Evolutionary conservation across 768 basidiomycete species (phyloP), one percentile per base, ranked within the genome.

Genomic region (Rhizopogon rudus): DNA sequence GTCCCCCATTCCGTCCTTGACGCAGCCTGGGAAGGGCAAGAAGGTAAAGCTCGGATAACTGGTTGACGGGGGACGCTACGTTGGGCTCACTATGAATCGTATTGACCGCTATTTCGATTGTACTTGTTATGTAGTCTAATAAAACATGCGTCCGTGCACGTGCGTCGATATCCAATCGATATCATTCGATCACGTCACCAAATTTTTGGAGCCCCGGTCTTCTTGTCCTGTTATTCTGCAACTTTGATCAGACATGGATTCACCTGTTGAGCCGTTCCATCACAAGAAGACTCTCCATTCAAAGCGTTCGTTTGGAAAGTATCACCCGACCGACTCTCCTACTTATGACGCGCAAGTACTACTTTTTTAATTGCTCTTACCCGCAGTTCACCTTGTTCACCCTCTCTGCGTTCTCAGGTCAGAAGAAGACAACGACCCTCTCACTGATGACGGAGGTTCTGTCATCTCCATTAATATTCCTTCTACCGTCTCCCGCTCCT

Each of bases 341-440:
- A 87, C 87, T 3, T 89, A 89, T 72, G 87, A 89, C 70, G 87
- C 87, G 77, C 83, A 63, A 65, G 77, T 75, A 53, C 57, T 39
- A 31, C 41, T 14, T 43, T 42, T 20, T 41, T 12, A 25, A 20
- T 33, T 39, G 49, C 44, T n/a, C 7, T 44, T 40, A 28, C 17
- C 3, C 17, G 56, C 59, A 41, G 60, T 63, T 50, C 59, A 40
- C 64, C 59, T 60, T 48, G 43, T 45, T 54, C 52, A 50, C 61
- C 42, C 52, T 25, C 39, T 41, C 42, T 17, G 37, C 7, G 14
- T 69, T 62, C 51, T 58, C 66, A 88, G 87, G 68, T 91, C 88
- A 3, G 88, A 91, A 65, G 90, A 91, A 73, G 90, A 92, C 80
- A 92, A 92, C 66, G 90, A 91, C 68, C 88, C 89, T 5, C 73